These are phyloP conservation scores for Trichoderma sp. DNA, from an alignment of 2,329 filamentous ascomycete genomes.

Conservation along the genomic window DNA sequence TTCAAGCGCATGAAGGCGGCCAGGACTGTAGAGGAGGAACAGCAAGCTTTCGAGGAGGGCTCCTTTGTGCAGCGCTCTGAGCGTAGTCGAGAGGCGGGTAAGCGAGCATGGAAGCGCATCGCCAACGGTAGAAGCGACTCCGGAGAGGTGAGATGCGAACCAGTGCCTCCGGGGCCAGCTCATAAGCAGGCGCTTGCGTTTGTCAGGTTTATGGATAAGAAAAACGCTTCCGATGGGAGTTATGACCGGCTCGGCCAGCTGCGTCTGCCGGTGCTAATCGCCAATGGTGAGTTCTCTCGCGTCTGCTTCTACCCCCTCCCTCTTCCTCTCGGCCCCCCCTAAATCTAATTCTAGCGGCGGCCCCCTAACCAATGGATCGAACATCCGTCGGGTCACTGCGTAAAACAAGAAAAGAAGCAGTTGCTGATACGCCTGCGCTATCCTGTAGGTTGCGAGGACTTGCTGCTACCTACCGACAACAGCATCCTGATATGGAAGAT, in stretches of 20 bases:
- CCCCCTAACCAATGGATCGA: background rate
- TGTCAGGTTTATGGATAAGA: constrained; percentile 36
- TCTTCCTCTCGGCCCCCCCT: background rate
- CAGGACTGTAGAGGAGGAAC: constrained; percentile 33
- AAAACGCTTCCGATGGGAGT: constrained; percentile 32
- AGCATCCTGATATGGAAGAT: constrained; percentile 39
- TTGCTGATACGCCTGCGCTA: background rate
- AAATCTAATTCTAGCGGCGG: background rate
- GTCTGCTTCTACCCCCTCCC: background rate
- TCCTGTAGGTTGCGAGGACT: constrained; percentile 33
- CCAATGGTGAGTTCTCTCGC: constrained; percentile 34
- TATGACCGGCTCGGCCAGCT: constrained; percentile 36
- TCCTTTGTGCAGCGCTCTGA: constrained; percentile 35
- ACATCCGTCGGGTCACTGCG: background rate
- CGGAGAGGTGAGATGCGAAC: constrained; percentile 24
- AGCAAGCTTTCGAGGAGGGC: constrained; percentile 32
- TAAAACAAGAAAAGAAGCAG: background rate
- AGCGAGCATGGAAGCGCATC: constrained; percentile 37
- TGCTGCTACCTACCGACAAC: constrained; percentile 37
- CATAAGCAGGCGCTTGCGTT: constrained; percentile 34
- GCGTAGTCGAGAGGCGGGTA: constrained; percentile 33
- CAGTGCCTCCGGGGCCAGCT: constrained; percentile 29
- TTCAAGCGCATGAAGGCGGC: constrained; percentile 36
- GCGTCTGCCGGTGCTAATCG: constrained; percentile 36
- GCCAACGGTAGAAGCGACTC: constrained; percentile 24